phyloP scores from a whole-genome alignment of 164 flowering plant species.

The Annona squamosa region DNA sequence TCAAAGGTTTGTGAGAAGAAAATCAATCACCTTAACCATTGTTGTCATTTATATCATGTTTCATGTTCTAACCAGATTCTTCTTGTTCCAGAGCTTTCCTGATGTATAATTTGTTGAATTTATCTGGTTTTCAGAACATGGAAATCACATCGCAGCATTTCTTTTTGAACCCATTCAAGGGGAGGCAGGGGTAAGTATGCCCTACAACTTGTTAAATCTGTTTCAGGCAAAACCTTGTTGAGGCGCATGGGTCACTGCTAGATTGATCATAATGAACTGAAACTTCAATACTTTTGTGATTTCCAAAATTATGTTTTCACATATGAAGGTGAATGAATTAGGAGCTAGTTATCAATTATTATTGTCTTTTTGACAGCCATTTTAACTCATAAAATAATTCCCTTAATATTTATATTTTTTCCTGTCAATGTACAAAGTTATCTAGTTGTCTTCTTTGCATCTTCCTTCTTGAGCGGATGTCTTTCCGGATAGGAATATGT shows the following conservation, averaged over 20 bases:
- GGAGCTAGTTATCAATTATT: neutral
- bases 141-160: slow-evolving; percentile 85
- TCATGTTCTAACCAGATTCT: neutral
- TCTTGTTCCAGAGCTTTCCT: neutral
- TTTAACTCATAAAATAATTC: too few species aligned
- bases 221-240: neutral
- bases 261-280: neutral
- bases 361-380: neutral
- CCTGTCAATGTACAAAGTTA: too few species aligned
- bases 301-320: too few species aligned
- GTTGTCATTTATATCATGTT: neutral
- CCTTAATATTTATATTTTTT: too few species aligned
- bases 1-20: slow-evolving; percentile 42
- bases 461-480: too few species aligned
- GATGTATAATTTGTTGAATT: neutral
- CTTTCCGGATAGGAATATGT: too few species aligned
- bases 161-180: slow-evolving; percentile 99
- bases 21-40: neutral
- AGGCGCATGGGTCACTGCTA: neutral
- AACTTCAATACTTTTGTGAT: neutral
- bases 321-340: too few species aligned
- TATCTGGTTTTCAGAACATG: slow-evolving; percentile 53
- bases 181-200: slow-evolving; percentile 87
- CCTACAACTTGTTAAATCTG: neutral
- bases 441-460: too few species aligned